phyloP scores from a whole-genome alignment of 345 rosid genomes.

The Iberis pinnata region DNA sequence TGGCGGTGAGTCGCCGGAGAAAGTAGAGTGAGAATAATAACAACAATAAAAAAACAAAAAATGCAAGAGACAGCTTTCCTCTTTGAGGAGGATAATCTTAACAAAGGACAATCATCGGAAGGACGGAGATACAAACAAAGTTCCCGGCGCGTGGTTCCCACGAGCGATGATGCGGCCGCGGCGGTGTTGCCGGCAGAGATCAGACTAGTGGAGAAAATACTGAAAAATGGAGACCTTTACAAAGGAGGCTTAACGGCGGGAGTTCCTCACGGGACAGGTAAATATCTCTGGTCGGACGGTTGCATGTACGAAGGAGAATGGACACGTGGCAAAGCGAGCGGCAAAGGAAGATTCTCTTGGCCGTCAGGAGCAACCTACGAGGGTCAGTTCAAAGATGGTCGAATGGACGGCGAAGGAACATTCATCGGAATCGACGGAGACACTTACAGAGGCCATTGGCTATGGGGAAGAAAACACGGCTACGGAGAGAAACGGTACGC shows the following conservation, averaged over 20 bases:
- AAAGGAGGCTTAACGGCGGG: slow-evolving; percentile 42
- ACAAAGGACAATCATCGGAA: slow-evolving; percentile 26
- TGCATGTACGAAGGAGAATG: slow-evolving; percentile 74
- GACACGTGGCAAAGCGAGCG: slow-evolving; percentile 48
- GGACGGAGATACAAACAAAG: slow-evolving; percentile 25
- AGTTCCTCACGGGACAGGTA: slow-evolving; percentile 59
- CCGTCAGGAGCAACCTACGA: slow-evolving; percentile 69
- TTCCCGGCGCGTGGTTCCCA: slow-evolving; percentile 31
- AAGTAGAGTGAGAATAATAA: slow-evolving; percentile 1
- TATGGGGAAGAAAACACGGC: slow-evolving; percentile 51
- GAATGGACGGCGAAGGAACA: slow-evolving; percentile 57
- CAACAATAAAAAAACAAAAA: not conserved
- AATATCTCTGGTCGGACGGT: slow-evolving; percentile 67
- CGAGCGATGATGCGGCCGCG: slow-evolving; percentile 14
- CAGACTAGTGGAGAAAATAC: slow-evolving; percentile 34
- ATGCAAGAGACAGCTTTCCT: slow-evolving; percentile 33
- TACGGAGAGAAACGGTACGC: slow-evolving; percentile 50
- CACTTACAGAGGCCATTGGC: slow-evolving; percentile 53
- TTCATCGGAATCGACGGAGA: slow-evolving; percentile 60
- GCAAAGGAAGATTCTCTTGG: slow-evolving; percentile 66
- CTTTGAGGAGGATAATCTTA: slow-evolving; percentile 28
- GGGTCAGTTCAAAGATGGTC: slow-evolving; percentile 57
- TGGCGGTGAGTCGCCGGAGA: slow-evolving; percentile 2
- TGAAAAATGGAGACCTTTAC: slow-evolving; percentile 63
- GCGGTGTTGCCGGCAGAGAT: slow-evolving; percentile 17